A percentile compares a stretch with the other conserved stretches of the same genome.
Evolutionary conservation across 345 rosid genomes (phyloP).

Genomic region (Noccaea bulbosa): DNA sequence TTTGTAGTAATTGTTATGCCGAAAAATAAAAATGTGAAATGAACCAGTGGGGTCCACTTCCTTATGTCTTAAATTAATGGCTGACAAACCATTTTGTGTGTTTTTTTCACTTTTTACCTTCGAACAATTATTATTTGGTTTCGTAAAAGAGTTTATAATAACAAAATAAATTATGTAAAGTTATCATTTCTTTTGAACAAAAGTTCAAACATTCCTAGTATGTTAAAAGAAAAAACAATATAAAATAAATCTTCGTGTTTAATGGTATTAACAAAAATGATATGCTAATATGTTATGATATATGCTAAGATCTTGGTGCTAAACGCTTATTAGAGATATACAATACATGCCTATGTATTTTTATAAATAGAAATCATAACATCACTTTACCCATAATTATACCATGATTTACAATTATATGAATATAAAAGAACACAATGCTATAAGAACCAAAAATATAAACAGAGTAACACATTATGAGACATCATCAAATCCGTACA

Average conservation of each 20-base stretch:
- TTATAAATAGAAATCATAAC: neutral
- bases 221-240: too few relatives aligned
- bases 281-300: too few relatives aligned
- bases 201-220: too few relatives aligned
- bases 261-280: too few relatives aligned
- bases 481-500: neutral
- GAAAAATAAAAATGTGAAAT: constrained; percentile 19
- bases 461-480: neutral
- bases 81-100: neutral
- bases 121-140: neutral
- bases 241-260: too few relatives aligned
- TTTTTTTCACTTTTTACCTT: constrained; percentile 5
- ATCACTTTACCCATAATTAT: neutral
- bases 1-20: neutral
- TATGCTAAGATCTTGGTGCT: constrained; percentile 27
- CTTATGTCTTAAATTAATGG: constrained; percentile 29
- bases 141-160: neutral
- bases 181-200: constrained; percentile 14
- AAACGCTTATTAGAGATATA: constrained; percentile 29
- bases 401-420: neutral
- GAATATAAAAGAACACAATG: neutral
- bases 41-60: constrained; percentile 35
- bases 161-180: constrained; percentile 16
- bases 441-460: neutral
- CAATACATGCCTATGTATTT: neutral